A percentile compares a stretch with the other conserved stretches of the same genome.
Evolutionary conservation across 306 rosid genomes (phyloP).

Genomic region (Leucaena leucocephala): DNA sequence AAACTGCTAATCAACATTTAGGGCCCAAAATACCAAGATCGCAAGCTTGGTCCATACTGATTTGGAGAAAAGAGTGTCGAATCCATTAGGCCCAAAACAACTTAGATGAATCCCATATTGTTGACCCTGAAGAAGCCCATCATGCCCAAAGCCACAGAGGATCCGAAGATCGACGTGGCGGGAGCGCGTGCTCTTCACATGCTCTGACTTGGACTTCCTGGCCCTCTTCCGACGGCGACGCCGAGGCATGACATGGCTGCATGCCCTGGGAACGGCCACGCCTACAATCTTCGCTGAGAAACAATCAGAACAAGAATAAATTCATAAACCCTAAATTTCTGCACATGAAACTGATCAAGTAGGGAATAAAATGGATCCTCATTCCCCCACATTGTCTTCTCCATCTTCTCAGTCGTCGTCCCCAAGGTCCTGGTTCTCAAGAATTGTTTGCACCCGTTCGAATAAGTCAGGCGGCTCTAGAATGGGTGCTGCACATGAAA

Average conservation of each 20-base stretch:
- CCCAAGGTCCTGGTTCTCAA: conserved; percentile 72
- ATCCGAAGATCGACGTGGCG: not conserved
- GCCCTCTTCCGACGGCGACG: conserved; percentile 5
- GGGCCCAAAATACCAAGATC: not conserved
- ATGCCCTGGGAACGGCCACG: not conserved
- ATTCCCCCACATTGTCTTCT: not conserved
- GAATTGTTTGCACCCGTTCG: conserved; percentile 70
- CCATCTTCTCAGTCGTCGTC: conserved; percentile 54
- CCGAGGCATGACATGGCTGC: not conserved
- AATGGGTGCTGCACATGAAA: conserved; percentile 32
- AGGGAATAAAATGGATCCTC: conserved; percentile 52
- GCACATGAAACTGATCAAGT: not conserved
- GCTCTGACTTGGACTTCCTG: not conserved
- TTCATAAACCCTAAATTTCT: not conserved
- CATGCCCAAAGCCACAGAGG: not conserved
- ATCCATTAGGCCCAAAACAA: not conserved
- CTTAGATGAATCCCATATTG: not conserved
- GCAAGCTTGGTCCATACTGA: not conserved
- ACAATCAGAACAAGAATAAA: not conserved
- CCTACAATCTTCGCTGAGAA: not conserved
- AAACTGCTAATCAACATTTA: not conserved
- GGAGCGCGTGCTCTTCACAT: not conserved
- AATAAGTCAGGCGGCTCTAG: conserved; percentile 47
- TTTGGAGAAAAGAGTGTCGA: not conserved
- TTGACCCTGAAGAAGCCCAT: not conserved